phyloP scores from a whole-genome alignment of 305 asterid genomes.

The Caryopteris hybrid region DNA sequence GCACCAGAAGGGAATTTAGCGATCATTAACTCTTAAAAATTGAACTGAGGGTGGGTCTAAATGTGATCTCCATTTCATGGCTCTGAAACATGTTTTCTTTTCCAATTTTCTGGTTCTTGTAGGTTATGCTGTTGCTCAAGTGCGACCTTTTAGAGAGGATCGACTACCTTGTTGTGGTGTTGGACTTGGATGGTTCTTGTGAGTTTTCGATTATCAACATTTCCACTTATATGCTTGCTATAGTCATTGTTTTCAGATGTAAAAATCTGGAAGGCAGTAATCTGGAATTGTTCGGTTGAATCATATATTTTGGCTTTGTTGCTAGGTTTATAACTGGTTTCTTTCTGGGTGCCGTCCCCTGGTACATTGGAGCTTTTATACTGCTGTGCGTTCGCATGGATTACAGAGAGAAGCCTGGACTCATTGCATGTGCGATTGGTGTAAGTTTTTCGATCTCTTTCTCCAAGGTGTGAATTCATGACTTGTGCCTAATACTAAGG shows the following conservation, averaged over 20 bases:
- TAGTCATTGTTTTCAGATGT: not conserved
- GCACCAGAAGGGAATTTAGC: not conserved
- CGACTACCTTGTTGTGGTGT: slow-evolving; percentile 89
- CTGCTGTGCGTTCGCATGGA: slow-evolving; percentile 76
- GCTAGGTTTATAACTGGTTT: slow-evolving; percentile 78
- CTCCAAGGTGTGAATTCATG: not conserved
- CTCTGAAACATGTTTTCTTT: slow-evolving; percentile 3
- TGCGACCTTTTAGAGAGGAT: slow-evolving; percentile 44
- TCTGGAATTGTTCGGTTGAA: slow-evolving; percentile 5
- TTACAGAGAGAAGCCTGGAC: slow-evolving; percentile 91
- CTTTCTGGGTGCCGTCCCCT: slow-evolving; percentile 81
- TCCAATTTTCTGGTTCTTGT: slow-evolving; percentile 11
- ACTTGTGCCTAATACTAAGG: not conserved
- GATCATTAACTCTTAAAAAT: not conserved
- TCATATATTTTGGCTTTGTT: slow-evolving; percentile 3
- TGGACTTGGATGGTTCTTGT: slow-evolving; percentile 92
- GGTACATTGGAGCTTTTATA: slow-evolving; percentile 87
- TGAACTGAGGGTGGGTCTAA: too few relatives aligned
- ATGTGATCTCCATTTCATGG: not conserved
- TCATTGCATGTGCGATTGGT: slow-evolving; percentile 76
- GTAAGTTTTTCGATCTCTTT: slow-evolving; percentile 44
- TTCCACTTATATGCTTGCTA: not conserved
- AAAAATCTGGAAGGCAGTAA: not conserved
- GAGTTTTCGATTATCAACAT: slow-evolving; percentile 29
- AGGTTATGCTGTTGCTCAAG: slow-evolving; percentile 68